Conservation (phyloP, 306 rosid species). For the Ormosia emarginata region DNA sequence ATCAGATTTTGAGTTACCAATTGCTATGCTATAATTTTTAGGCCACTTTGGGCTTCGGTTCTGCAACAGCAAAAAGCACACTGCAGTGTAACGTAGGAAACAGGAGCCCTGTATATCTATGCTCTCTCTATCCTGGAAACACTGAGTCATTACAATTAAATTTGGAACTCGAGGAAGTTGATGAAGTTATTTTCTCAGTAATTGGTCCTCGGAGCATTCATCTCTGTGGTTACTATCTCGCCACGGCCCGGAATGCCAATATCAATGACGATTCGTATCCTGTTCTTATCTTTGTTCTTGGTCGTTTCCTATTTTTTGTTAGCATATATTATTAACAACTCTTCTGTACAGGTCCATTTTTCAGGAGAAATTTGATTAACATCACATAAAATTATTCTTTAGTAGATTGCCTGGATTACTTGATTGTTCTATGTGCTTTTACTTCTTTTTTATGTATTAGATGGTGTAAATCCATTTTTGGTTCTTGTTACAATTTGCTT, state of each 20-base stretch:
- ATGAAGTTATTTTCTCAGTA: constrained; percentile 77
- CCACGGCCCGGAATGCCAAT: constrained; percentile 11
- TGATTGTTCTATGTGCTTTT: too few relatives aligned
- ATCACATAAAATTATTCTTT: too few relatives aligned
- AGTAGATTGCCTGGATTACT: too few relatives aligned
- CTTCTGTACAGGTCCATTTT: too few relatives aligned
- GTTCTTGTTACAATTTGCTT: not conserved
- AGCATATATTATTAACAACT: too few relatives aligned
- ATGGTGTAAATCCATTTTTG: too few relatives aligned
- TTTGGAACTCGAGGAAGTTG: constrained; percentile 78
- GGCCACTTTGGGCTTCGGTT: constrained; percentile 78
- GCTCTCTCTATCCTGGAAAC: constrained; percentile 70
- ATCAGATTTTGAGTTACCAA: too few relatives aligned
- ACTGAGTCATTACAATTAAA: constrained; percentile 71
- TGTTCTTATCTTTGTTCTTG: not conserved
- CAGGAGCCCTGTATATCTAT: constrained; percentile 72
- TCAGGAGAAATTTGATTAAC: too few relatives aligned
- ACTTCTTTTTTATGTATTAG: too few relatives aligned
- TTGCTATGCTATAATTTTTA: not conserved
- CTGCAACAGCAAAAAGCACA: constrained; percentile 52
- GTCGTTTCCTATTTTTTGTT: not conserved
- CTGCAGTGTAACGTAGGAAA: constrained; percentile 90
- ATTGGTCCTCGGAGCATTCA: constrained; percentile 84
- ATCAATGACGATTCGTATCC: constrained; percentile 67
- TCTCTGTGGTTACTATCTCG: constrained; percentile 68